phyloP scores from a whole-genome alignment of 2,329 filamentous ascomycete species.

The Aspergillus sojae region DNA sequence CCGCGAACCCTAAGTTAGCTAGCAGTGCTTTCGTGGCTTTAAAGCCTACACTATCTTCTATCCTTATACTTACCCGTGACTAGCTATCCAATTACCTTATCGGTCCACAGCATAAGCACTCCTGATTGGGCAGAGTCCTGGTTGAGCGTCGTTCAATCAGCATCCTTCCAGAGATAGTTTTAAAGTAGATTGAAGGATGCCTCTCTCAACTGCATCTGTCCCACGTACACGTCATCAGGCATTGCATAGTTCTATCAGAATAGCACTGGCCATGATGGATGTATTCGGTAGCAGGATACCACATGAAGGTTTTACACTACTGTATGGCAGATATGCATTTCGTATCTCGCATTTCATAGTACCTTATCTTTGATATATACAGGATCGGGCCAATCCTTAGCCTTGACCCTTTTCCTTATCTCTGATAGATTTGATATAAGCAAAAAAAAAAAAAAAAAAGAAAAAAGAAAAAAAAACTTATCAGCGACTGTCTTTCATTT shows the following conservation, averaged over 20 bases:
- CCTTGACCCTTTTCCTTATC: not conserved
- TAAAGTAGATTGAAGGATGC: not conserved
- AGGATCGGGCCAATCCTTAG: not conserved
- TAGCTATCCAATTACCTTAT: not conserved
- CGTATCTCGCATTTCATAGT: not conserved
- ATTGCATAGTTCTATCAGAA: not conserved
- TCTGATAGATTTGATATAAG: not conserved
- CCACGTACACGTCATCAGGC: not conserved
- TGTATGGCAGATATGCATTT: not conserved
- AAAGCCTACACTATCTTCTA: not conserved
- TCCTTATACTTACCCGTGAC: not conserved
- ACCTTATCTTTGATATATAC: not conserved
- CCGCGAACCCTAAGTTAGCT: not conserved
- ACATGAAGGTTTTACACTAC: not conserved
- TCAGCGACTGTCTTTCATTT: not conserved
- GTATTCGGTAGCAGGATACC: not conserved
- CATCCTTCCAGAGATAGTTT: not conserved
- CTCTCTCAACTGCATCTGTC: not conserved
- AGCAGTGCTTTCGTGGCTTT: not conserved
- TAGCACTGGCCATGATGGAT: not conserved
- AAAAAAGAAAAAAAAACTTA: too few species aligned
- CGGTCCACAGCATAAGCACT: too few species aligned
- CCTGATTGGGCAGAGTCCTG: not conserved
- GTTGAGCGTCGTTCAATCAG: not conserved
- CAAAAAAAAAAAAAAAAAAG: too few species aligned